A percentile compares a stretch with the other conserved stretches of the same genome.
phyloP scores from a whole-genome alignment of 768 basidiomycete species.

The Albatrellus ellisii region DNA sequence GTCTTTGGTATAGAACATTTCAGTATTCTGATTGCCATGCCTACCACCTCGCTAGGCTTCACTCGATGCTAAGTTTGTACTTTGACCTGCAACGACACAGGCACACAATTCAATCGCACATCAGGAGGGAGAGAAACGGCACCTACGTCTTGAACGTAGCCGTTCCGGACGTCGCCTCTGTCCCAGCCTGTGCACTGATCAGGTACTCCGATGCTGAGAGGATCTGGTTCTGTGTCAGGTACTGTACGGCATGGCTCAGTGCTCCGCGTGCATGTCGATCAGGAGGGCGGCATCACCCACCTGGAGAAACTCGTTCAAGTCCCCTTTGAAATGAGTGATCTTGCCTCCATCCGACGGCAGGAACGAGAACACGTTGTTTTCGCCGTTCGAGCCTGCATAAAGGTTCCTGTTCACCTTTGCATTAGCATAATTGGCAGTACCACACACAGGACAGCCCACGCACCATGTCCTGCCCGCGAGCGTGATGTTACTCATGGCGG shows the following conservation, averaged over 20 bases:
- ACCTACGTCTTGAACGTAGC: slow-evolving; percentile 38
- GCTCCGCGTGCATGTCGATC: background rate
- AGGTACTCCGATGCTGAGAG: slow-evolving; percentile 42
- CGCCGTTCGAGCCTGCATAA: slow-evolving; percentile 38
- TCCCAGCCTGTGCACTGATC: slow-evolving; percentile 45
- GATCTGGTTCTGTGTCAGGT: slow-evolving; percentile 32
- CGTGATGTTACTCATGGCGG: slow-evolving; percentile 30
- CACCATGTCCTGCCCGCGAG: slow-evolving; percentile 37
- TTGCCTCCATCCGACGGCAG: slow-evolving; percentile 24
- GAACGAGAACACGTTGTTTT: slow-evolving; percentile 30
- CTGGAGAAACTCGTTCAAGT: slow-evolving; percentile 38
- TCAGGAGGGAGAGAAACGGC: background rate
- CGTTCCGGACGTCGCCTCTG: slow-evolving; percentile 46
- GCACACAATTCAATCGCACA: background rate
- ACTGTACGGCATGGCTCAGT: slow-evolving; percentile 23
- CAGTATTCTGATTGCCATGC: too few species aligned
- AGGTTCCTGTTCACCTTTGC: slow-evolving; percentile 29
- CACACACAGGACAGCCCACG: background rate
- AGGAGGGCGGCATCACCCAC: slow-evolving; percentile 17
- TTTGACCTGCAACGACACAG: background rate
- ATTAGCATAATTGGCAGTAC: slow-evolving; percentile 15
- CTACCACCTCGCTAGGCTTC: too few species aligned
- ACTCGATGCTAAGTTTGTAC: background rate
- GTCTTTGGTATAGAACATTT: too few species aligned
- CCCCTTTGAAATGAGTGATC: slow-evolving; percentile 38